Percentiles rank a stretch among this genome's conserved stretches.
Conservation (phyloP, 129 eudicot genomes). For the Flaveria trinervia region DNA sequence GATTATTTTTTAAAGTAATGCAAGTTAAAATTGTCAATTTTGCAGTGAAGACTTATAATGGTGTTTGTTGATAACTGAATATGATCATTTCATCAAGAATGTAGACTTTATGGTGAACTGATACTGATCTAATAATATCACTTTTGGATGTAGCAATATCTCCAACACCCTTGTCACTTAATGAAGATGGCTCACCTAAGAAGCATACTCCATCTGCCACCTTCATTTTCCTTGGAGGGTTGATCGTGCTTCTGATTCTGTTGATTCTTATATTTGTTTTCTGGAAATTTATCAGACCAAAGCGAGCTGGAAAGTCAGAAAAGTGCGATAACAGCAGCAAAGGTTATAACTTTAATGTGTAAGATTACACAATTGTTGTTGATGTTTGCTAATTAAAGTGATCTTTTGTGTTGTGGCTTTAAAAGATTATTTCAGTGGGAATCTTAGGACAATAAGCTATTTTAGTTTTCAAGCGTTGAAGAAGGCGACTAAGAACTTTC, state of each 20-base stretch:
- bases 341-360: conserved; percentile 24
- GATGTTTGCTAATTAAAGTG: background rate
- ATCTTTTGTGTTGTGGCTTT: conserved; percentile 15
- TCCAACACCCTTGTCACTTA: conserved; percentile 29
- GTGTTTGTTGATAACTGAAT: background rate
- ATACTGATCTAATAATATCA: background rate
- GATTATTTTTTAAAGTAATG: background rate
- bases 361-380: background rate
- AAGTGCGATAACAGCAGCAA: conserved; percentile 30
- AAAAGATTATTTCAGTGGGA: conserved; percentile 45
- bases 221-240: conserved; percentile 50
- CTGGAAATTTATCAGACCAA: conserved; percentile 39
- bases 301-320: conserved; percentile 19
- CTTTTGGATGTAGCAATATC: conserved; percentile 34
- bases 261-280: conserved; percentile 42
- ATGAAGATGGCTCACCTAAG: conserved; percentile 30
- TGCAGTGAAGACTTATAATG: background rate
- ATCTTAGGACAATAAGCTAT: conserved; percentile 49
- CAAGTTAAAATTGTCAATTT: background rate
- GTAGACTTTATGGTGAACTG: background rate
- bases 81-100: background rate
- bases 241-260: conserved; percentile 45
- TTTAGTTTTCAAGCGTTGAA: conserved; percentile 48
- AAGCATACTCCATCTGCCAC: conserved; percentile 33
- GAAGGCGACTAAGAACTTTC: conserved; percentile 69